Conservation (phyloP, 805 yeast species). For the Ogataea neopini region DNA sequence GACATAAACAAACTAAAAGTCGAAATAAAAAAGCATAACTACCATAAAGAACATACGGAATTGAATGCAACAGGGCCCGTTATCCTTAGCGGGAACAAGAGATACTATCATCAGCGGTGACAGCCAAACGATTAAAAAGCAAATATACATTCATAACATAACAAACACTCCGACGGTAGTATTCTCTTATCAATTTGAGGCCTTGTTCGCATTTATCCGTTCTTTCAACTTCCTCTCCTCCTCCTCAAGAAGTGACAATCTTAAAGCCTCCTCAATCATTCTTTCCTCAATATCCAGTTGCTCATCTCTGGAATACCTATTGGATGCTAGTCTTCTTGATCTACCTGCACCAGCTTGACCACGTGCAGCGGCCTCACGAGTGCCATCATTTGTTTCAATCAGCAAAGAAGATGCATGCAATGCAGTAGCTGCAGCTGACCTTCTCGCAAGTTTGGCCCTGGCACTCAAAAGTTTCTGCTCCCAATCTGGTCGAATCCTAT, state of each 20-base stretch:
- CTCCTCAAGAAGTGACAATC: conserved; percentile 71
- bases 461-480: conserved; percentile 71
- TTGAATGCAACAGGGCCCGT: neutral
- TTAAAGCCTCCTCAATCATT: conserved; percentile 83
- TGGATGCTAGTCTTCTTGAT: conserved; percentile 33
- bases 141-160: neutral
- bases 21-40: neutral
- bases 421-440: conserved; percentile 93
- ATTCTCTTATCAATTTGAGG: neutral
- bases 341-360: conserved; percentile 5
- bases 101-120: neutral
- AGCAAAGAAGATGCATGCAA: conserved; percentile 84
- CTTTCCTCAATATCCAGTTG: conserved; percentile 58
- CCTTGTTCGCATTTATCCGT: conserved; percentile 9
- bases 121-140: neutral
- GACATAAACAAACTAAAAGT: neutral
- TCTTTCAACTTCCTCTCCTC: conserved; percentile 49
- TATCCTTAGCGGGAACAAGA: neutral
- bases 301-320: conserved; percentile 49
- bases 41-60: neutral
- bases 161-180: neutral
- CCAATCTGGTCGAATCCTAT: conserved; percentile 92
- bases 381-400: conserved; percentile 33
- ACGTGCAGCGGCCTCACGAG: conserved; percentile 1
- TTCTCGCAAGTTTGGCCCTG: conserved; percentile 72